A percentile compares a stretch with the other conserved stretches of the same genome.
Evolutionary conservation across 805 yeast species (phyloP).

Genomic region (Yarrowia osloensis): DNA sequence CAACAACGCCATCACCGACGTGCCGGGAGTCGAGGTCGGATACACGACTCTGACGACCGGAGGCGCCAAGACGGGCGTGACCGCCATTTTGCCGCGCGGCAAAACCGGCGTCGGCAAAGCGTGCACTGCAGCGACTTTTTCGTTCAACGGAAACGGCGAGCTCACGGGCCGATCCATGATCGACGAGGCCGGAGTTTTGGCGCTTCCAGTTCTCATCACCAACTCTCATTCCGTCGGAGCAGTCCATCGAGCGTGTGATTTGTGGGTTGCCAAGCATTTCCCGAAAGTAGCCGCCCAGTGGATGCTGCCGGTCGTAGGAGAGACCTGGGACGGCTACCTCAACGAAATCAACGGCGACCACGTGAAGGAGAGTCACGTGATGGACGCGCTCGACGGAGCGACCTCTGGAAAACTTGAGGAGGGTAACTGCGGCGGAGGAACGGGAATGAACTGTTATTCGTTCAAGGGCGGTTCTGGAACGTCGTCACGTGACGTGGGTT

Average conservation of each 20-base stretch:
- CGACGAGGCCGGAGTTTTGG: constrained; percentile 12
- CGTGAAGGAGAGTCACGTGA: constrained; percentile 12
- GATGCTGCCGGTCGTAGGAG: constrained; percentile 19
- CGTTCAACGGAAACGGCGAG: constrained; percentile 22
- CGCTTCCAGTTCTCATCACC: constrained; percentile 2
- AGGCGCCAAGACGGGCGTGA: constrained; percentile 3
- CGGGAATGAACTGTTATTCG: constrained; percentile 22
- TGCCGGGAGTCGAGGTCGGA: constrained; percentile 2
- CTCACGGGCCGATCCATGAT: constrained; percentile 14
- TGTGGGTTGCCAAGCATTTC: constrained; percentile 12
- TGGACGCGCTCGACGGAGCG: background rate
- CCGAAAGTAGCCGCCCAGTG: constrained; percentile 14
- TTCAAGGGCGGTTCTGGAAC: constrained; percentile 16
- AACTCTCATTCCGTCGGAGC: constrained; percentile 5
- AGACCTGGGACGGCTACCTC: constrained; percentile 24
- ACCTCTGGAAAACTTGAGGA: background rate
- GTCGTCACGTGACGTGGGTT: background rate
- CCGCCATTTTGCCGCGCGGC: constrained; percentile 16
- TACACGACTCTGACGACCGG: background rate
- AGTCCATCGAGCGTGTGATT: background rate
- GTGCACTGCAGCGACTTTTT: constrained; percentile 7
- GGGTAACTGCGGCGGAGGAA: constrained; percentile 14
- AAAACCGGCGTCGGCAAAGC: constrained; percentile 9
- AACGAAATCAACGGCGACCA: constrained; percentile 23
- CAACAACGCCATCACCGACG: constrained; percentile 18